These are phyloP conservation scores for Hypoxylon cercidicola DNA, from an alignment of 495 filamentous ascomycete species.

Conservation along the genomic window DNA sequence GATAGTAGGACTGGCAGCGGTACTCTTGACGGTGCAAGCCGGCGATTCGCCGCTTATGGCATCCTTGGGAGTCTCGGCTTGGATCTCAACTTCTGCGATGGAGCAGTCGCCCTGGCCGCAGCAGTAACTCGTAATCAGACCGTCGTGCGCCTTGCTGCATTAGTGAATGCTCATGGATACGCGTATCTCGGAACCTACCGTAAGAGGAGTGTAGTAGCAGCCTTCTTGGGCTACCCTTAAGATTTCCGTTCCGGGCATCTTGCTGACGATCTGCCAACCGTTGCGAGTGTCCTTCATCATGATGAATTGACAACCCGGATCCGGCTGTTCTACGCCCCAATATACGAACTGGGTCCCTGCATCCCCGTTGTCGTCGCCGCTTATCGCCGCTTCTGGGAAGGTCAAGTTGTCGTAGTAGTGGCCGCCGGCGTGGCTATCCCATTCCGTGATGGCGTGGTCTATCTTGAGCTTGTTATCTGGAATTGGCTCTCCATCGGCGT, in stretches of 20 bases:
- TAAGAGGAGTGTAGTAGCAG: conserved; percentile 29
- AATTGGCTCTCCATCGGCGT: conserved; percentile 18
- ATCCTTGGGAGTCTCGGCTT: neutral
- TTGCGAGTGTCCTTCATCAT: conserved; percentile 24
- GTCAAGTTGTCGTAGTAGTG: conserved; percentile 35
- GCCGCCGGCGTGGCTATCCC: conserved; percentile 18
- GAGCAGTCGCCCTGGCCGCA: conserved; percentile 35
- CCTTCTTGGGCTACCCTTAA: conserved; percentile 15
- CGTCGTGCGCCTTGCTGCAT: conserved; percentile 24
- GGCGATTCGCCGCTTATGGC: neutral
- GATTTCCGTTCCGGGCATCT: conserved; percentile 28
- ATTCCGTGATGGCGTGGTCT: conserved; percentile 22
- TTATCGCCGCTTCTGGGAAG: conserved; percentile 15
- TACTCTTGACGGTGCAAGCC: conserved; percentile 16
- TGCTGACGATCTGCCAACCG: conserved; percentile 28
- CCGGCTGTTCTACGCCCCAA: conserved; percentile 29
- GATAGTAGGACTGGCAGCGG: conserved; percentile 14
- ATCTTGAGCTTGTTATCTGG: conserved; percentile 15
- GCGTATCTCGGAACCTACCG: conserved; percentile 16
- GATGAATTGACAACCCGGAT: conserved; percentile 30
- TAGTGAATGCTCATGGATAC: neutral
- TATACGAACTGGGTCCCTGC: conserved; percentile 26
- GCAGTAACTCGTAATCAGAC: conserved; percentile 37
- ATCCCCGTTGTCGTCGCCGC: conserved; percentile 15
- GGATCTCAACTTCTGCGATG: conserved; percentile 24